Percentiles rank a stretch among this genome's conserved stretches.
Evolutionary conservation across 805 yeast species (phyloP).

Genomic region (Hagleromyces aurorensis): DNA sequence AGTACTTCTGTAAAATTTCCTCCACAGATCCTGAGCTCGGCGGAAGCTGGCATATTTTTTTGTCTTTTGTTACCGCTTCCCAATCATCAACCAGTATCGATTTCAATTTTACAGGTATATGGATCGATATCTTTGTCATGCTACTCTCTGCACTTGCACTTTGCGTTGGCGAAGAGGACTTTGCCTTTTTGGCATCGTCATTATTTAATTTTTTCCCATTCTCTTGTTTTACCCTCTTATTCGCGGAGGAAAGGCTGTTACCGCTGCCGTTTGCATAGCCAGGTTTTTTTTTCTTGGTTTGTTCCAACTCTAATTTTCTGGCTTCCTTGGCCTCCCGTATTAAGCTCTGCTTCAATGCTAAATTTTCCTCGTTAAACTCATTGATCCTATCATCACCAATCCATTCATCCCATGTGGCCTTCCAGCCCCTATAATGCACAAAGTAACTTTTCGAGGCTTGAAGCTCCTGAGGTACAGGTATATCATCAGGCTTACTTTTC

Average conservation of each 20-base stretch:
- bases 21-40: conserved; percentile 41
- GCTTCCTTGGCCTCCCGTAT: conserved; percentile 38
- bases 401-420: conserved; percentile 96
- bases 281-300: conserved; percentile 27
- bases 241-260: no score
- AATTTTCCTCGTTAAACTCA: conserved; percentile 60
- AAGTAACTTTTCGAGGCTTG: conserved; percentile 41
- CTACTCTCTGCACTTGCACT: conserved; percentile 1
- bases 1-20: conserved; percentile 48
- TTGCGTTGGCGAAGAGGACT: not conserved
- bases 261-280: conserved; percentile 16
- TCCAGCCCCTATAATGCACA: conserved; percentile 95
- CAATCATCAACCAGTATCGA: conserved; percentile 80
- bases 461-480: conserved; percentile 33
- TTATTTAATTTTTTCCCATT: no score
- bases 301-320: conserved; percentile 28
- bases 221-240: no score
- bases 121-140: conserved; percentile 38
- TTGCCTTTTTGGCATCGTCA: no score
- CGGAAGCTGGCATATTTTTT: conserved; percentile 62
- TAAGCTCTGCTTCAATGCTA: conserved; percentile 53
- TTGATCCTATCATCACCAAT: conserved; percentile 61
- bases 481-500: conserved; percentile 4
- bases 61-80: conserved; percentile 82
- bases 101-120: conserved; percentile 61